Evolutionary conservation across 352 stramenopile species (phyloP).

Genomic region (Globisporangium perplexum): DNA sequence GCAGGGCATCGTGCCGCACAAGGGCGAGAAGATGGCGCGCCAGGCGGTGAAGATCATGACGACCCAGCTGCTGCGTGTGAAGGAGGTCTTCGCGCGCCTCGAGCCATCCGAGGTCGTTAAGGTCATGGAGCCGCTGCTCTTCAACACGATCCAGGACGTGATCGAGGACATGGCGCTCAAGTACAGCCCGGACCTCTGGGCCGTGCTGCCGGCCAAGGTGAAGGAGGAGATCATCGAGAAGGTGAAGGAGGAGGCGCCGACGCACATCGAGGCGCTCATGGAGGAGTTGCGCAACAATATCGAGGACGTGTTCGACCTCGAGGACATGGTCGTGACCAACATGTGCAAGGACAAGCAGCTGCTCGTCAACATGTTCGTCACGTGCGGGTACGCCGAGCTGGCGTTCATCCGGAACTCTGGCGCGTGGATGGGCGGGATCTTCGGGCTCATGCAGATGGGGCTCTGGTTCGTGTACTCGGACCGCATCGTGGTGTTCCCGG

Average conservation of each 20-base stretch:
- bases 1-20: conserved; percentile 97
- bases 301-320: conserved; percentile 94
- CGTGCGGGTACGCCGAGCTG: conserved; percentile 89
- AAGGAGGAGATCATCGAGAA: conserved; percentile 93
- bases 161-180: conserved; percentile 88
- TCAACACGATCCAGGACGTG: conserved; percentile 86
- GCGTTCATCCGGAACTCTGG: conserved; percentile 90
- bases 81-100: conserved; percentile 91
- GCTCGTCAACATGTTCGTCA: conserved; percentile 94
- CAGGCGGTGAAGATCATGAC: conserved; percentile 92
- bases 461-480: conserved; percentile 85
- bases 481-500: conserved; percentile 83
- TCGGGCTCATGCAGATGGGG: conserved; percentile 85
- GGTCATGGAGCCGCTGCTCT: conserved; percentile 90
- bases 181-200: conserved; percentile 85
- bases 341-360: conserved; percentile 95
- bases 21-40: conserved; percentile 96
- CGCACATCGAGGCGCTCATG: conserved; percentile 93
- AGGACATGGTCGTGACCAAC: conserved; percentile 93
- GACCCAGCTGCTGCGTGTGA: conserved; percentile 88
- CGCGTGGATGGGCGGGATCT: conserved; percentile 88
- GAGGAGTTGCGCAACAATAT: conserved; percentile 94
- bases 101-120: conserved; percentile 89
- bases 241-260: conserved; percentile 90
- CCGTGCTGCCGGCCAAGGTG: conserved; percentile 64